These are phyloP conservation scores for Corchorus olitorius DNA, from an alignment of 345 rosid species.

Conservation along the genomic window DNA sequence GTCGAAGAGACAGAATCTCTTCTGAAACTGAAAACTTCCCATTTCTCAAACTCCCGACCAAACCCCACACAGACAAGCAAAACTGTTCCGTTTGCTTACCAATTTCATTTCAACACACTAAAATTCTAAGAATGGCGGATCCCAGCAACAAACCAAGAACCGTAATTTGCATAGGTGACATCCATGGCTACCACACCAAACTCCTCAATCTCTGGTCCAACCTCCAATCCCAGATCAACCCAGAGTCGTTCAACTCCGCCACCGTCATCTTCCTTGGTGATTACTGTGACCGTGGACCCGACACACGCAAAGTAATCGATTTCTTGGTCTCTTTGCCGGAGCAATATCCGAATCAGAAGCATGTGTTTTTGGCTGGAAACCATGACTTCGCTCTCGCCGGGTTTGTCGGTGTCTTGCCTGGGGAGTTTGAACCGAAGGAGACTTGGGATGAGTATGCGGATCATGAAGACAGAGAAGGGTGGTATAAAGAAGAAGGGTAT, in stretches of 20 bases:
- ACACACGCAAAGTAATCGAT: slow-evolving; percentile 61
- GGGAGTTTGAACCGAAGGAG: slow-evolving; percentile 49
- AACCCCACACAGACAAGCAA: neutral
- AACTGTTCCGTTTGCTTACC: neutral
- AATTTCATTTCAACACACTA: neutral
- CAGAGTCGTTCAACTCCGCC: slow-evolving; percentile 54
- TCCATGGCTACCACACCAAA: slow-evolving; percentile 69
- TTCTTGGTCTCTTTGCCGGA: slow-evolving; percentile 55
- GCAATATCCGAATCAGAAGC: slow-evolving; percentile 56
- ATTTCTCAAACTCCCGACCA: neutral
- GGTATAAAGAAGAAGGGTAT: slow-evolving; percentile 68
- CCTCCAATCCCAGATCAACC: slow-evolving; percentile 48
- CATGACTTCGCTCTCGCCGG: slow-evolving; percentile 81
- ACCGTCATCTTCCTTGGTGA: slow-evolving; percentile 83
- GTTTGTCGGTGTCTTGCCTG: slow-evolving; percentile 58
- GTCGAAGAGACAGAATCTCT: too few species aligned
- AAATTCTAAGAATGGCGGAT: neutral
- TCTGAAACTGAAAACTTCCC: too few species aligned
- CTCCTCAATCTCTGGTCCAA: slow-evolving; percentile 74
- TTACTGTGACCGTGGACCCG: slow-evolving; percentile 88
- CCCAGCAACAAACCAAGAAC: slow-evolving; percentile 39
- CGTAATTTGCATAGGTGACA: slow-evolving; percentile 74
- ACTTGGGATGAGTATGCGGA: slow-evolving; percentile 62
- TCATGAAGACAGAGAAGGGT: slow-evolving; percentile 73
- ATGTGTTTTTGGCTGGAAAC: slow-evolving; percentile 69